A percentile compares a stretch with the other conserved stretches of the same genome.
phyloP scores from a whole-genome alignment of 2,329 filamentous ascomycete genomes.

The Rhynchosporium secalis region DNA sequence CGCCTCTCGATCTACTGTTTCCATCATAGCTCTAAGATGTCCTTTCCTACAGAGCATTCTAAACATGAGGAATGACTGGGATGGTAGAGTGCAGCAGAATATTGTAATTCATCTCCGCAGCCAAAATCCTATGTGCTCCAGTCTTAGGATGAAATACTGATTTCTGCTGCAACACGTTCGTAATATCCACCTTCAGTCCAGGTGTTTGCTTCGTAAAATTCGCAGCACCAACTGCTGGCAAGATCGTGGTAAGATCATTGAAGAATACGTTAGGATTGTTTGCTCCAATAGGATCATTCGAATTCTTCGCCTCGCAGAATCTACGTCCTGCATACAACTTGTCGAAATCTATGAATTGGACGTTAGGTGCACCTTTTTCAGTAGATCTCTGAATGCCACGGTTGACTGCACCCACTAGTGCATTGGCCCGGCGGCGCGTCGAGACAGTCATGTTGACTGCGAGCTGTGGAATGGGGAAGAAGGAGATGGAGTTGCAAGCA shows the following conservation, averaged over 20 bases:
- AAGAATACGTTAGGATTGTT: slow-evolving; percentile 8
- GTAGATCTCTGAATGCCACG: background rate
- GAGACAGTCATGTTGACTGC: slow-evolving; percentile 9
- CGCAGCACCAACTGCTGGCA: background rate
- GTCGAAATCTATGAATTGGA: slow-evolving; percentile 7
- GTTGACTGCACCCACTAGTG: background rate
- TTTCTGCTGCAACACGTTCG: slow-evolving; percentile 8
- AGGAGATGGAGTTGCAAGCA: slow-evolving; percentile 9
- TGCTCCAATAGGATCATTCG: slow-evolving; percentile 12
- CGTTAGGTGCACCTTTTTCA: background rate
- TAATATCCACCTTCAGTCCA: slow-evolving; percentile 4
- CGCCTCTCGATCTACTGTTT: no score
- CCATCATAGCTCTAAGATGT: background rate
- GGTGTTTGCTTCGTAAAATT: slow-evolving; percentile 2
- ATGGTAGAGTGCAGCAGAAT: background rate
- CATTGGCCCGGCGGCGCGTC: background rate
- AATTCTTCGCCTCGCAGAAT: slow-evolving; percentile 11
- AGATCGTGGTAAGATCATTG: slow-evolving; percentile 10
- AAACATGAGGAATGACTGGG: background rate
- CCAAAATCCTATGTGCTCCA: background rate
- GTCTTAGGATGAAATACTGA: slow-evolving; percentile 11
- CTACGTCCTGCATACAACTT: slow-evolving; percentile 7
- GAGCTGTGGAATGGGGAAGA: slow-evolving; percentile 9
- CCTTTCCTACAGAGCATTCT: background rate
- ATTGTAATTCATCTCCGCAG: slow-evolving; percentile 9